Base-by-base conservation (phyloP, 2,329 filamentous ascomycete species). In the Dactylonectria estremocensis region DNA sequence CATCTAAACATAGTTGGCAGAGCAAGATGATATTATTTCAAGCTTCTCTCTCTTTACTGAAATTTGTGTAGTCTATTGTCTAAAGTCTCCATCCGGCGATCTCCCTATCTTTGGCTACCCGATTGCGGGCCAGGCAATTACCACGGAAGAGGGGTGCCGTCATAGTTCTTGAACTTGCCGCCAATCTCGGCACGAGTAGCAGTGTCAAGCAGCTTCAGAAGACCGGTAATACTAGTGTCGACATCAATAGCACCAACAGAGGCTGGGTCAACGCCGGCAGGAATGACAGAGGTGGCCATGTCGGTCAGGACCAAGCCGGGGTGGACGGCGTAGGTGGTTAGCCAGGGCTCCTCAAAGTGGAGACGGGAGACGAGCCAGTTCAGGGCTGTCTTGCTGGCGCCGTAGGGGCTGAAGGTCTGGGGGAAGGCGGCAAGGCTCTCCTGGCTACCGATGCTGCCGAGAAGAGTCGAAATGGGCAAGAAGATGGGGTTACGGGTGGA, bases 291-390 rank as follows among this genome's bases (percentile, higher is more conserved):
- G 18, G n/a, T 3, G n/a, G 18, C 43, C 43, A 46, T 46, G n/a
- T 46, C 43, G 1, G 43, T 46, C 43, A 46, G 9, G 6, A 68
- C 66, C 28, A 68, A 28, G 11, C 66, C 66, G 0, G 66, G 66
- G 16, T 68, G 66, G 3, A 68, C 52, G 16, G 53, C 56, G 3
- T 53, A 68, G 31, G 55, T 54, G 13, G 70, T 74, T 24, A 76
- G 52, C 74, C 74, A 76, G 0, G 67, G 57, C 69, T 76, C 72
- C 48, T 76, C 74, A 20, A 70, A 64, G 67, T 69, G 67, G 16
- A 75, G 71, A 7, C 52, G 61, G 61, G 53, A 43, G 53, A 64
- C 28, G 40, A 72, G 35, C 65, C 61, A 68, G 62, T 73, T 65
- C n/a, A 75, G 40, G 33, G 63, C 54, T 43, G 70, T 46, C 74